Base-by-base conservation (phyloP, 371 early-diverging fungal genomes). In the Mortierella polycephala region DNA sequence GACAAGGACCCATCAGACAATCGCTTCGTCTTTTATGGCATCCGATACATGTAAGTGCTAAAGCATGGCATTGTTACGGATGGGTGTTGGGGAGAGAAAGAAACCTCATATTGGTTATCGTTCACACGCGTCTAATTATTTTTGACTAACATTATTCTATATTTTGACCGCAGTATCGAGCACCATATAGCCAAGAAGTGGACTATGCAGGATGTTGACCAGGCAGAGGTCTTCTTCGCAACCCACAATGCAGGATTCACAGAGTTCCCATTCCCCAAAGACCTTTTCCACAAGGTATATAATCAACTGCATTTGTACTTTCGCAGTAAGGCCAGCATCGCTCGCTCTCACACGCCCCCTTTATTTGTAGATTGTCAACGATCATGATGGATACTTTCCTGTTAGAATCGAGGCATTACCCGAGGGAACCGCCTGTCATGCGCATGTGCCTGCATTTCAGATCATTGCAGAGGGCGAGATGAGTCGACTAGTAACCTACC, bases 11-110 rank as follows among this genome's bases (percentile, higher is more conserved):
- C 70, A 0, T 60, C 75, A 16, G 95, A 95, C 80, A 71, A 77
- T 37, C 91, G 95, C 55, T 85, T 94, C 30, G 87, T 94, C 58
- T 90, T 91, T 60, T 94, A 91, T 80, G 95, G 95, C n/a, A 86
- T 94, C 13, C 89, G 93, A 9, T 92, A 93, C 85, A 83, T 94
- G 71, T 83, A 79, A 64, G 41, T 30, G 30, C 30, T 4, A 4
- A 30, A 30, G 30, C 16, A 30, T 7, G 14, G 18, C 39, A 37
- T 18, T 30, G 21, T 3, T n/a, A 45, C 11, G n/a, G n/a, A n/a
- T n/a, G n/a, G n/a, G n/a, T n/a, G n/a, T n/a, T n/a, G n/a, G n/a
- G n/a, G n/a, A n/a, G n/a, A n/a, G n/a, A n/a, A n/a, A 9, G n/a
- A 2, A 45, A 9, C 5, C 18, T 21, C 44, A 16, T 46, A 14